Percentiles rank a stretch among this genome's conserved stretches.
These are phyloP conservation scores for Diplocarpon mali DNA, from an alignment of 2,329 filamentous ascomycete genomes.

Conservation along the genomic window DNA sequence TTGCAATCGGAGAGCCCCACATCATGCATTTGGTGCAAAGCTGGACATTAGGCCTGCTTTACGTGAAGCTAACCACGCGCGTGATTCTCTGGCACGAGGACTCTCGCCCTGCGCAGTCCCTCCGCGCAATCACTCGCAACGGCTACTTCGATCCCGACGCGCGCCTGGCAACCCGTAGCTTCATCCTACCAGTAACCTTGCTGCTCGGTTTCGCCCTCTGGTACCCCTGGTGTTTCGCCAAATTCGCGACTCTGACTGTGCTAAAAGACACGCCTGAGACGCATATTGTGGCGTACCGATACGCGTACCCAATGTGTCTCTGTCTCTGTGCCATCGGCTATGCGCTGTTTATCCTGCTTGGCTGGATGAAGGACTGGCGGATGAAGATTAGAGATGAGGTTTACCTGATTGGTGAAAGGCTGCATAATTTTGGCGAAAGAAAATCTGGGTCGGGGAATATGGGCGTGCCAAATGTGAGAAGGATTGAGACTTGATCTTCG, in stretches of 20 bases:
- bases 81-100: slow-evolving; percentile 57
- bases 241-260: slow-evolving; percentile 34
- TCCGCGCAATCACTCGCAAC: slow-evolving; percentile 60
- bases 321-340: slow-evolving; percentile 31
- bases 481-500: slow-evolving; percentile 22
- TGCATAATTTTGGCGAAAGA: slow-evolving; percentile 78
- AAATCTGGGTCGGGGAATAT: slow-evolving; percentile 13
- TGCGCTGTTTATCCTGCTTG: slow-evolving; percentile 41
- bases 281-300: slow-evolving; percentile 39
- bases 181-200: slow-evolving; percentile 65
- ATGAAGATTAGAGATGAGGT: slow-evolving; percentile 83
- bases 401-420: slow-evolving; percentile 83
- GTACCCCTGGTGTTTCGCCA: slow-evolving; percentile 51
- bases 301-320: slow-evolving; percentile 58
- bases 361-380: slow-evolving; percentile 65
- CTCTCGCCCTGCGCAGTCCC: slow-evolving; percentile 61
- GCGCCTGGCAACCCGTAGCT: slow-evolving; percentile 67
- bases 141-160: slow-evolving; percentile 75
- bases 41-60: slow-evolving; percentile 88
- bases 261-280: slow-evolving; percentile 20
- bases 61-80: slow-evolving; percentile 68
- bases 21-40: slow-evolving; percentile 82
- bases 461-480: slow-evolving; percentile 15
- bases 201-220: slow-evolving; percentile 52
- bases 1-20: slow-evolving; percentile 37